Evolutionary conservation across 257 asterid genomes (phyloP).

Genomic region (Fraxinus anomala): DNA sequence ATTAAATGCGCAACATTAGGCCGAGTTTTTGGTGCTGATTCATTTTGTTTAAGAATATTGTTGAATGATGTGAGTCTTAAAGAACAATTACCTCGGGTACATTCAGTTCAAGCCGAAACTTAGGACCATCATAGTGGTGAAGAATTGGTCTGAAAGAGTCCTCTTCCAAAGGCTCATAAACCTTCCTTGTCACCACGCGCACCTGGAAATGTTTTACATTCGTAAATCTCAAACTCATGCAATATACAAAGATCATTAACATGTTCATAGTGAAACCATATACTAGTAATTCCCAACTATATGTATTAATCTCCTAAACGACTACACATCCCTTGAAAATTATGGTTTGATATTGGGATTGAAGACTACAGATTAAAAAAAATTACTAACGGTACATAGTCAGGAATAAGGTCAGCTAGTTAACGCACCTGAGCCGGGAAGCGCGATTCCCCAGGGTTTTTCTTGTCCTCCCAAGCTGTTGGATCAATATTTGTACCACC

Average conservation of each 20-base stretch:
- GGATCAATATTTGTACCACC: conserved; percentile 94
- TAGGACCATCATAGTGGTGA: conserved; percentile 97
- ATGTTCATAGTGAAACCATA: neutral
- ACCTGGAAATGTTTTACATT: conserved; percentile 45
- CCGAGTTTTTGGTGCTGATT: neutral
- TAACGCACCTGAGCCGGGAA: conserved; percentile 89
- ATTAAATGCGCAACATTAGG: neutral
- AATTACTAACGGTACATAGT: neutral
- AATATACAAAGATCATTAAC: neutral
- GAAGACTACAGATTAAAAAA: neutral
- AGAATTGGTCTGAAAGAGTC: conserved; percentile 95
- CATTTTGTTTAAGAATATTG: neutral
- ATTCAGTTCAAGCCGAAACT: conserved; percentile 88
- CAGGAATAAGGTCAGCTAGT: neutral
- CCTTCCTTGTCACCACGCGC: conserved; percentile 73
- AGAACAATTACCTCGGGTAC: conserved; percentile 73
- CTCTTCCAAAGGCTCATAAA: conserved; percentile 91
- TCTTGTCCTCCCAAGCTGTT: conserved; percentile 97
- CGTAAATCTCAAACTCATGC: neutral
- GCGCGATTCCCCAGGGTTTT: conserved; percentile 84
- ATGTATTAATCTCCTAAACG: neutral
- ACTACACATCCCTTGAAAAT: neutral
- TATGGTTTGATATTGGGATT: neutral
- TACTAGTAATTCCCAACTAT: neutral
- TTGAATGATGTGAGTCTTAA: neutral